Evolutionary conservation across 2,329 filamentous ascomycete genomes (phyloP), one percentile per base, ranked within the genome.

Genomic region (Fusarium avenaceum): DNA sequence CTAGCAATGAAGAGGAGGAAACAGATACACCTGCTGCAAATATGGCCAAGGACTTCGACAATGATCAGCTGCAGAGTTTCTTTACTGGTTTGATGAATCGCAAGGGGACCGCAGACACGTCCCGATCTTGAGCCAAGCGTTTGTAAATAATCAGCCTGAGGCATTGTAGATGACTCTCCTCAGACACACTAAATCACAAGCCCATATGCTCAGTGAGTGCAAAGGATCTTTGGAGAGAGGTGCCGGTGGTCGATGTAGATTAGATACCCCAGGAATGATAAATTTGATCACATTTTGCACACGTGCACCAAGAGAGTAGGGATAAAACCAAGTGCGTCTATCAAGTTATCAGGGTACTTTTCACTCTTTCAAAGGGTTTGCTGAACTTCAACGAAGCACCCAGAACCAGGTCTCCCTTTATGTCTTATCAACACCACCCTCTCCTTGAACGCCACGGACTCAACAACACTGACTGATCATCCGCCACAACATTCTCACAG

Each of bases 51-150:
- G 77, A 80, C 10, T 79, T 74, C 57, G 79, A 88, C 75, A 87
- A 84, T 43, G 86, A 87, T 64, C 85, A 86, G 69, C 77, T 89
- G 53, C 83, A 87, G 67, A 86, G 83, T 65, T 89, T 89, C 77
- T 89, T 89, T 71, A 83, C 82, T 58, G 85, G 84, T 33, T 76
- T 89, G 63, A 88, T 89, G 85, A 87, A 87, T 70, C 82, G 84
- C 65, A 84, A 85, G 50, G 75, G 69, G 44, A 52, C 63, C 42
- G 57, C 59, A 47, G 71, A 72, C 39, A 40, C 65, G 32, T 58
- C 67, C 35, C 61, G 63, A 46, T 64, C 65, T 51, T 71, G 45
- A 57, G 48, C 35, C 44, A 28, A 38, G 17, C 19, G 33, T 45
- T 17, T 43, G 28, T 38, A 38, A 58, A 54, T 55, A 24, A 47